These are phyloP conservation scores for Podospora australis DNA, from an alignment of 495 filamentous ascomycete genomes.

Conservation along the genomic window DNA sequence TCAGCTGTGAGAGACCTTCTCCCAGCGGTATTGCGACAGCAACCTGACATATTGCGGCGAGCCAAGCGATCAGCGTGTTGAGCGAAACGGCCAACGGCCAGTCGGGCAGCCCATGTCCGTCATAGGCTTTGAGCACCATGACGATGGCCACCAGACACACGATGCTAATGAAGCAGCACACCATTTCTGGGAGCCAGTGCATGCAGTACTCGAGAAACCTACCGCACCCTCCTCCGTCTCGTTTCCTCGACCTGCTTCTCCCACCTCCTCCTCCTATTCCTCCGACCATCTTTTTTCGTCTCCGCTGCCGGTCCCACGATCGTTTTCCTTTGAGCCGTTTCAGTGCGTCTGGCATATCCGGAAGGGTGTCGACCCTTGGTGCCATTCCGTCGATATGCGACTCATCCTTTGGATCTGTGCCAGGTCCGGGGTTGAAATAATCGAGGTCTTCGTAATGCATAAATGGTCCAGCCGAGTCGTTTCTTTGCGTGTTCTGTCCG, in stretches of 20 bases:
- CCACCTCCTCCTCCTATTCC: background rate
- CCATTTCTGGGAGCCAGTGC: slow-evolving; percentile 20
- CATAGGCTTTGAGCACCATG: slow-evolving; percentile 31
- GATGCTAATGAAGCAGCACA: slow-evolving; percentile 18
- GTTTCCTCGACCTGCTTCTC: background rate
- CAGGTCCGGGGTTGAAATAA: slow-evolving; percentile 11
- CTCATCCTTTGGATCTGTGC: slow-evolving; percentile 14
- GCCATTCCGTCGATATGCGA: background rate
- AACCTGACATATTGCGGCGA: slow-evolving; percentile 38
- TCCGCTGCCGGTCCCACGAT: slow-evolving; percentile 11
- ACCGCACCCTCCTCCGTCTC: background rate
- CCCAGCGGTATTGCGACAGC: slow-evolving; percentile 32
- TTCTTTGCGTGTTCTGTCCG: background rate
- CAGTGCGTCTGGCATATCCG: background rate
- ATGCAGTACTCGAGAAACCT: background rate
- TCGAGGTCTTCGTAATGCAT: slow-evolving; percentile 30
- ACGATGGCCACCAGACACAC: slow-evolving; percentile 26
- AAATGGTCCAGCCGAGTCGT: slow-evolving; percentile 10
- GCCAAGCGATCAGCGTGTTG: slow-evolving; percentile 41
- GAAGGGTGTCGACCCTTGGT: slow-evolving; percentile 9
- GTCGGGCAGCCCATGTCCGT: slow-evolving; percentile 33
- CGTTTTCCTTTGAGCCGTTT: slow-evolving; percentile 4
- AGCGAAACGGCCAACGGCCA: slow-evolving; percentile 43
- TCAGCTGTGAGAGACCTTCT: slow-evolving; percentile 40
- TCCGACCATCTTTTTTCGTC: background rate